phyloP scores from a whole-genome alignment of 768 basidiomycete species.

The Gautieria morchelliformis region DNA sequence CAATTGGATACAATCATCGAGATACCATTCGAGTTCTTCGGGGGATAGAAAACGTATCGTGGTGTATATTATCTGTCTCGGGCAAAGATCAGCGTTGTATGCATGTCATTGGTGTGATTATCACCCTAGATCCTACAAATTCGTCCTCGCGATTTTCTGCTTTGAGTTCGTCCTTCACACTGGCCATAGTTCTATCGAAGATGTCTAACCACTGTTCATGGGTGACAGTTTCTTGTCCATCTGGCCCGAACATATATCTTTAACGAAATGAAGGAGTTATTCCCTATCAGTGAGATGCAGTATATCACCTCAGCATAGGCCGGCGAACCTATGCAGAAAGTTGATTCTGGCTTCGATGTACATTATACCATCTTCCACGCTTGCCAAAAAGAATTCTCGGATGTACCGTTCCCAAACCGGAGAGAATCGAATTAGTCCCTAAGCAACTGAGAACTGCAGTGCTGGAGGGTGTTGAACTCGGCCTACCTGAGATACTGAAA shows the following conservation, averaged over 20 bases:
- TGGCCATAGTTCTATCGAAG: slow-evolving; percentile 41
- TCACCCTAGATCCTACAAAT: slow-evolving; percentile 58
- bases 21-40: slow-evolving; percentile 52
- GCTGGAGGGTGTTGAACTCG: too few relatives aligned
- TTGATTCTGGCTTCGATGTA: slow-evolving; percentile 64
- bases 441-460: background rate
- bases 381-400: slow-evolving; percentile 49
- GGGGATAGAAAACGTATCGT: slow-evolving; percentile 46
- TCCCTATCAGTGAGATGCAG: too few relatives aligned
- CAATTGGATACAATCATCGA: slow-evolving; percentile 65
- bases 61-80: slow-evolving; percentile 56
- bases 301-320: background rate
- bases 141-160: slow-evolving; percentile 44
- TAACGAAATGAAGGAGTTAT: background rate
- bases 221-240: slow-evolving; percentile 47
- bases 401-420: slow-evolving; percentile 57
- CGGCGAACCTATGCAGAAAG: slow-evolving; percentile 45
- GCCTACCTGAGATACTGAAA: slow-evolving; percentile 26
- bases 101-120: background rate
- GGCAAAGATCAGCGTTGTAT: background rate
- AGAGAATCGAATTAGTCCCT: slow-evolving; percentile 36
- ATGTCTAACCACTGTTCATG: slow-evolving; percentile 51
- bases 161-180: slow-evolving; percentile 44
- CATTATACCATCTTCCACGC: slow-evolving; percentile 60
- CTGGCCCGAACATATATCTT: slow-evolving; percentile 47